Base-by-base conservation (phyloP, 148 eudicot species). In the Pouteria glomerata region DNA sequence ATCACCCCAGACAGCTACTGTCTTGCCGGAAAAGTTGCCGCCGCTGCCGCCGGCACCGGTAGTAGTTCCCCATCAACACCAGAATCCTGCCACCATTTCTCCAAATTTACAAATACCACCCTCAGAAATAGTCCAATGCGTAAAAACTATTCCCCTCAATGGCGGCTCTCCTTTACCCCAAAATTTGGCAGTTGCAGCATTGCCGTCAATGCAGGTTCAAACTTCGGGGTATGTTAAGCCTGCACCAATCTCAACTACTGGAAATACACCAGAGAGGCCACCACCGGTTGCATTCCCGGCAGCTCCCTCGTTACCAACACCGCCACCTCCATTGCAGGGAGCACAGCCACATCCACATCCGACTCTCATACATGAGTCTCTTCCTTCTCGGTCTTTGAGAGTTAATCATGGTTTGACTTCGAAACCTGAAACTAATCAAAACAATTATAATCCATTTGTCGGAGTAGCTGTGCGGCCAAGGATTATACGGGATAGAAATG, bases 341-440 rank as follows among this genome's bases (percentile, higher is more conserved):
- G 12, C 73, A 41, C 82, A 67, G 73, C 58, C 78, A n/a, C 68
- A 67, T 33, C 24, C 58, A 13, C 31, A n/a, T n/a, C n/a, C n/a
- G n/a, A n/a, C 35, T 6, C 24, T 39, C 30, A 33, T 68, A 34
- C 75, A 73, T n/a, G 83, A 78, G 68, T 66, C 69, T 63, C 78
- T 13, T 58, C 67, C 26, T 75, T 45, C 78, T 23, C 56, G 41
- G 39, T 72, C 77, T 33, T 58, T 74, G 70, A 59, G 77, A 45
- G 72, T 74, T 34, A 79, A 78, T 35, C 86, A 82, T 50, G 82
- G 75, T 35, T 63, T 57, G 69, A 69, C 76, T 37, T 57, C 81
- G 30, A 71, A 63, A 66, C 60, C 84, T 66, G 58, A 75, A 27
- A 41, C 71, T 57, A 79, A 57, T 70, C 79, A 66, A 60, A 75